Base-by-base conservation (phyloP, 2,329 filamentous ascomycete species). In the Trichoderma simmonsii region DNA sequence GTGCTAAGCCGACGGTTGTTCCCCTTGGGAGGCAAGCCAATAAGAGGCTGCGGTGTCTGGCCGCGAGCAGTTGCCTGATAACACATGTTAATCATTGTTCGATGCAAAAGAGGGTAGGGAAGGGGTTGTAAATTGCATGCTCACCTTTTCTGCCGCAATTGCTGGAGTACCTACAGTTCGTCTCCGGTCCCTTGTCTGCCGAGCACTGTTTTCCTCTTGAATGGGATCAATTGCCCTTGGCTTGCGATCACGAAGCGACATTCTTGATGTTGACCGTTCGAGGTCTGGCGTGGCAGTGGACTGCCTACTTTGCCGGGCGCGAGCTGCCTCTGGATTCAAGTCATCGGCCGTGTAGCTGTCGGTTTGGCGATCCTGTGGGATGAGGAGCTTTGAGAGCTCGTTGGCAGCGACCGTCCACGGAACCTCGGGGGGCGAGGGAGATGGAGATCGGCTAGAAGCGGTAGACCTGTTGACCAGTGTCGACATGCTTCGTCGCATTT, bases 331-430 rank as follows among this genome's bases (percentile, higher is more conserved):
- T 0, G 88, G 88, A 72, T 92, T 91, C 7, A 98, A 86, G 60
- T 98, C 94, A 75, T 97, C 93, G 9, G 91, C 87, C 36, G 86
- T 91, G 81, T 88, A 93, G 81, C 94, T 97, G 67, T 86, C 86
- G 0, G 92, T 94, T 76, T 94, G 89, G 4, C 94, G 88, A 75
- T 92, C 87, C 0, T 85, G 85, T 0, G 95, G 96, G 71, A 98
- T 92, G 26, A 98, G 87, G 5, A 97, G 81, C 78, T 93, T 94
- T 77, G 90, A 93, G 14, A 98, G 83, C 79, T 97, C 94, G 76
- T 93, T 89, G 0, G 93, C 88, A n/a, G 95, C 94, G 32, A 92
- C 88, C 0, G 91, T 88, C 96, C 95, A 98, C 57, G 93, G 88
- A 0, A 98, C 91, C 59, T 95, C 92, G 3, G 95, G 94, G 1